Evolutionary conservation across 2,329 filamentous ascomycete genomes (phyloP).

Genomic region (Pezicula carpinea): DNA sequence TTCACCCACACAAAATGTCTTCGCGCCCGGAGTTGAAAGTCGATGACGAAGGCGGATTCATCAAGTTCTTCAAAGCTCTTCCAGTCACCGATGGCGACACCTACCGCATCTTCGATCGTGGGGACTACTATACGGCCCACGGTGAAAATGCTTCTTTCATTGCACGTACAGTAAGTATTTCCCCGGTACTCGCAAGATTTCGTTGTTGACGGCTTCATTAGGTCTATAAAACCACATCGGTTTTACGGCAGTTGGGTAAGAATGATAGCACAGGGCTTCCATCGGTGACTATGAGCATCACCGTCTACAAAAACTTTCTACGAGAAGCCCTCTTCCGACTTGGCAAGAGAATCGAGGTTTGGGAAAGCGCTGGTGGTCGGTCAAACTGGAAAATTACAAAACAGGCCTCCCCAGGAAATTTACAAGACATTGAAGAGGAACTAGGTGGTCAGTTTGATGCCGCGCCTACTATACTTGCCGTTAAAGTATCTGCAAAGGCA

Average conservation of each 20-base stretch:
- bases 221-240: conserved; percentile 97
- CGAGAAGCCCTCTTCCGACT: conserved; percentile 89
- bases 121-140: conserved; percentile 95
- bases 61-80: conserved; percentile 90
- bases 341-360: conserved; percentile 88
- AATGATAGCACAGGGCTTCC: conserved; percentile 79
- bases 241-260: conserved; percentile 82
- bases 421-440: conserved; percentile 96
- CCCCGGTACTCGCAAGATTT: background rate
- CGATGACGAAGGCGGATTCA: conserved; percentile 95
- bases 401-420: conserved; percentile 89
- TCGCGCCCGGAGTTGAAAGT: conserved; percentile 74
- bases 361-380: conserved; percentile 67
- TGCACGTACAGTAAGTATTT: conserved; percentile 59
- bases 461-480: conserved; percentile 89
- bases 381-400: conserved; percentile 92
- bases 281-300: conserved; percentile 92
- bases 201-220: conserved; percentile 26
- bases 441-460: conserved; percentile 84
- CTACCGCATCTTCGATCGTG: conserved; percentile 86
- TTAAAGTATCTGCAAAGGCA: conserved; percentile 88
- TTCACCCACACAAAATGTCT: conserved; percentile 48
- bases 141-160: conserved; percentile 81
- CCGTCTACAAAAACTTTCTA: conserved; percentile 92
- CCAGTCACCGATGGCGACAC: conserved; percentile 67